Evolutionary conservation across 2,329 filamentous ascomycete species (phyloP).

Genomic region (Epichloe gansuensis): DNA sequence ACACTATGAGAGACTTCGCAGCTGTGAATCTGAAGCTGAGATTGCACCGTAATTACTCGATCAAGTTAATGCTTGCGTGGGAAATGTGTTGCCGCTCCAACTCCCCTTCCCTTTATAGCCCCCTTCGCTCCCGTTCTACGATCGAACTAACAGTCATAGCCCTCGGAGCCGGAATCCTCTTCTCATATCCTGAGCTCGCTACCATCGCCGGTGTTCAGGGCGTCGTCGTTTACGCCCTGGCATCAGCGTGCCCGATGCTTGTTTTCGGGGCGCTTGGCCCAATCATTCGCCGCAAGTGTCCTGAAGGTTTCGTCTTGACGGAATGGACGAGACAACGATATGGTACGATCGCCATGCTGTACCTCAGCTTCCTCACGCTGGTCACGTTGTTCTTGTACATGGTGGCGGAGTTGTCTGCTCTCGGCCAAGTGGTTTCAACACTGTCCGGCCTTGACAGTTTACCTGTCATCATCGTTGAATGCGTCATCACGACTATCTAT

Average conservation of each 20-base stretch:
- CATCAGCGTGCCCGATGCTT: constrained; percentile 60
- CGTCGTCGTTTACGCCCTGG: constrained; percentile 61
- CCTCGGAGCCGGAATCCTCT: constrained; percentile 72
- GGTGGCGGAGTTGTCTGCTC: constrained; percentile 70
- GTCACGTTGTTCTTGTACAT: constrained; percentile 80
- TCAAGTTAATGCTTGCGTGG: constrained; percentile 99
- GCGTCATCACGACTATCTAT: constrained; percentile 68
- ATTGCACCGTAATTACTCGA: constrained; percentile 94
- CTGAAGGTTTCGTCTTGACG: constrained; percentile 73
- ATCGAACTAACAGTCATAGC: constrained; percentile 43
- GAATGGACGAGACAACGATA: constrained; percentile 77
- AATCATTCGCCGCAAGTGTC: constrained; percentile 67
- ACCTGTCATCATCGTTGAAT: constrained; percentile 66
- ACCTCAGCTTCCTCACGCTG: constrained; percentile 65
- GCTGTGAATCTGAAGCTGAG: constrained; percentile 62
- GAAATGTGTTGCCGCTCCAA: constrained; percentile 87
- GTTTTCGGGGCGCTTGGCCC: constrained; percentile 64
- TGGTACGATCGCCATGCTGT: constrained; percentile 55
- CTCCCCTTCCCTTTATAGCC: constrained; percentile 18
- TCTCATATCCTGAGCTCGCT: constrained; percentile 70
- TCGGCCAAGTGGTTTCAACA: constrained; percentile 65
- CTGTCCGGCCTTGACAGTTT: constrained; percentile 65
- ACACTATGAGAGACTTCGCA: not conserved
- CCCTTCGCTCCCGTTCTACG: constrained; percentile 12
- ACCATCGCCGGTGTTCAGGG: constrained; percentile 72